Base-by-base conservation (phyloP, 305 asterid genomes). In the Rubia peregrina region DNA sequence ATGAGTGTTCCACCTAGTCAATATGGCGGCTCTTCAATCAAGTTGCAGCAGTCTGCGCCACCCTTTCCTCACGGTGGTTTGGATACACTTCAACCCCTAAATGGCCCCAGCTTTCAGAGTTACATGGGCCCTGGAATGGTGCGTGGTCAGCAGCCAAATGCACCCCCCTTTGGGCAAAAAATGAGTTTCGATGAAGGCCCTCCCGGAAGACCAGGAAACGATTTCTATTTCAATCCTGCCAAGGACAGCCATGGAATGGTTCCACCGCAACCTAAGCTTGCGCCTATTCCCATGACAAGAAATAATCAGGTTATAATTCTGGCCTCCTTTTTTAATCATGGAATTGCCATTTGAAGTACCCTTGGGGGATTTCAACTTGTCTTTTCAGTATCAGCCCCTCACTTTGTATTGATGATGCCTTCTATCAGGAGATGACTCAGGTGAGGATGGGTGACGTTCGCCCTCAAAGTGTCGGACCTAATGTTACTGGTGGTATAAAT, bases 241-340 rank as follows among this genome's bases (percentile, higher is more conserved):
- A 83, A 80, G 72, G 96, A 87, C 69, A 84, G 78, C 55, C 88
- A 71, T 72, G 79, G 69, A 30, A 81, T 74, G 79, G 81, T 87
- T 72, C 76, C 72, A 65, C 96, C 82, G 71, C 86, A 73, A 51
- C 99, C 95, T 77, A 94, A 89, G 87, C 93, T 91, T 78, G 89
- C 98, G n/a, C 85, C 92, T 60, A 68, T 94, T 56, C 98, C 98
- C 10, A 68, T 81, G 77, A 73, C 87, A 69, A 87, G 93, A 87
- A 84, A 84, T 81, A 89, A 81, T 73, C 95, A 84, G 90, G 99
- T 88, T 30, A 51, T 6, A 16, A 14, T 17, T 1, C 59, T 51
- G 6, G 14, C 9, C 21, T 53, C 9, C 21, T 65, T 38, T 57
- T 22, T 57, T 57, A 8, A 43, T 53, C 55, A 49, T 33, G 30